Evolutionary conservation across 2,329 filamentous ascomycete species (phyloP).

Genomic region (Botrytis galanthina): DNA sequence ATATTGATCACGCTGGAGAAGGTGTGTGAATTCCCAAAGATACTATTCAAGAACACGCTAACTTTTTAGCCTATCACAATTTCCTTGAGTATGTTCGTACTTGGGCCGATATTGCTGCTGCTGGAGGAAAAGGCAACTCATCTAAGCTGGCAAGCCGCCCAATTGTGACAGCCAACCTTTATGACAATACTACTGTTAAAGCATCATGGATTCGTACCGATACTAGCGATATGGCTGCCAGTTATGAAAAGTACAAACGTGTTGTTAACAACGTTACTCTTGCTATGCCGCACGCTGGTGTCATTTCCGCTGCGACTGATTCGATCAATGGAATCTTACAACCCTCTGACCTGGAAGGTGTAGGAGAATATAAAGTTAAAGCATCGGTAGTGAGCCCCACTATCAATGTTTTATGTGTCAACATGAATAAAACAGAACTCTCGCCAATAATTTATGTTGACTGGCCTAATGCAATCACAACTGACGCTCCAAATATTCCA

Average conservation of each 20-base stretch:
- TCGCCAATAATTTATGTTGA: conserved; percentile 60
- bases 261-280: conserved; percentile 74
- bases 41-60: background rate
- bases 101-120: conserved; percentile 50
- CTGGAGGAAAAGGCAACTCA: conserved; percentile 44
- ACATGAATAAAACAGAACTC: conserved; percentile 59
- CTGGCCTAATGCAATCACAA: conserved; percentile 51
- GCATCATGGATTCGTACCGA: conserved; percentile 66
- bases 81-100: conserved; percentile 57
- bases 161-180: conserved; percentile 58
- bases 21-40: conserved; percentile 37
- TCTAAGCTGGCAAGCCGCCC: conserved; percentile 51
- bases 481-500: conserved; percentile 38
- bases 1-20: conserved; percentile 67
- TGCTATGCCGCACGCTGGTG: conserved; percentile 70
- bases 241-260: conserved; percentile 50
- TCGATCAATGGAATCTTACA: conserved; percentile 66
- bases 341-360: conserved; percentile 60
- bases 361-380: conserved; percentile 65
- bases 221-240: conserved; percentile 50
- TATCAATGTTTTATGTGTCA: conserved; percentile 71
- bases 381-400: conserved; percentile 70
- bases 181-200: conserved; percentile 69
- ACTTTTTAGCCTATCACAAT: conserved; percentile 58
- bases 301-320: conserved; percentile 63